Evolutionary conservation across 352 stramenopile genomes (phyloP).

Genomic region (Phytophthora chlamydospora): DNA sequence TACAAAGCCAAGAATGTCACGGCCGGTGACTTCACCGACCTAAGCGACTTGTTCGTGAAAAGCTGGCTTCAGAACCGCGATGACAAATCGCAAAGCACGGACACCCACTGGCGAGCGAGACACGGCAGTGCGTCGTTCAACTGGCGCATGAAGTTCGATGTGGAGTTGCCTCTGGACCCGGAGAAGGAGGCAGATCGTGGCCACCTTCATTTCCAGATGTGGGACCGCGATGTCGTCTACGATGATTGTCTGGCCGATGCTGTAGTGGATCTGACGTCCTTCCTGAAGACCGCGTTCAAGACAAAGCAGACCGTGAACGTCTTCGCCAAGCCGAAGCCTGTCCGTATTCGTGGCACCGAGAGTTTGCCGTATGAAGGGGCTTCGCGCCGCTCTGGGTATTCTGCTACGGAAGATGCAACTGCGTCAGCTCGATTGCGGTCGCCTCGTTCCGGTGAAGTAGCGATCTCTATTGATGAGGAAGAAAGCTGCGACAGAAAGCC

Average conservation of each 20-base stretch:
- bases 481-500: conserved; percentile 26
- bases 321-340: conserved; percentile 72
- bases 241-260: conserved; percentile 81
- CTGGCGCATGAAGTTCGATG: conserved; percentile 92
- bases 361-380: conserved; percentile 38
- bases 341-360: conserved; percentile 48
- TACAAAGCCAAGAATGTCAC: conserved; percentile 93
- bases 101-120: conserved; percentile 92
- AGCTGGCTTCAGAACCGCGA: conserved; percentile 87
- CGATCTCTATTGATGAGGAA: conserved; percentile 35
- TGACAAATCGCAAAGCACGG: conserved; percentile 77
- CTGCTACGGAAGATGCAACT: conserved; percentile 34
- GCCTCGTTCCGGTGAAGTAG: conserved; percentile 26
- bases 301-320: conserved; percentile 73
- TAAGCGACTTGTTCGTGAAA: conserved; percentile 92
- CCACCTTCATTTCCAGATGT: conserved; percentile 78
- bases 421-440: conserved; percentile 24
- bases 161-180: conserved; percentile 79
- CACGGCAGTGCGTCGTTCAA: conserved; percentile 91
- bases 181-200: conserved; percentile 75
- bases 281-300: conserved; percentile 76
- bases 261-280: conserved; percentile 66
- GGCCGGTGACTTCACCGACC: conserved; percentile 79
- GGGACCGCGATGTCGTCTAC: conserved; percentile 81
- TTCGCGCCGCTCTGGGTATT: conserved; percentile 27